Conservation (phyloP, 2,329 filamentous ascomycete genomes). For the Ophioceras dolichostomum region DNA sequence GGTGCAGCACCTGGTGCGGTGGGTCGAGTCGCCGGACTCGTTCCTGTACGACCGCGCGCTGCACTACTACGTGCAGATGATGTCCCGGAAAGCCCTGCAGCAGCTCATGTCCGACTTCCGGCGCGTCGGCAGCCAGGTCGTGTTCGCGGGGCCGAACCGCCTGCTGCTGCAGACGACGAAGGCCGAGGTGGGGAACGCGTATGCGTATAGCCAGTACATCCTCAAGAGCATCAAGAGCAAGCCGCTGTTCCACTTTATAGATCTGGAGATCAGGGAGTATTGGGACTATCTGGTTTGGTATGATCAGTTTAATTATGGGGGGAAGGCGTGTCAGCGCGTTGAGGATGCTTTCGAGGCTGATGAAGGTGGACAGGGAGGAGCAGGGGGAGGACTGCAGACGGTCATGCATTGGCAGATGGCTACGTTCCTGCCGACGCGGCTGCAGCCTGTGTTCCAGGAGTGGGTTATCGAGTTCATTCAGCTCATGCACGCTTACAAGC, state of each 20-base stretch:
- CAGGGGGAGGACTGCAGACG: constrained; percentile 49
- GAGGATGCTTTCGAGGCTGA: constrained; percentile 58
- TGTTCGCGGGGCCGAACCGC: constrained; percentile 87
- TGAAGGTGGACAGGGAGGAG: constrained; percentile 2
- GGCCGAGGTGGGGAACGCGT: constrained; percentile 90
- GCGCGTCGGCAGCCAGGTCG: constrained; percentile 83
- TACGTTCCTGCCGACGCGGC: constrained; percentile 67
- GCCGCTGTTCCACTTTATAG: constrained; percentile 92
- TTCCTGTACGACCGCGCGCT: constrained; percentile 91
- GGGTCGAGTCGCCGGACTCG: constrained; percentile 88
- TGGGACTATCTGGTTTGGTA: constrained; percentile 99
- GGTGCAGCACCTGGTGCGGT: constrained; percentile 92
- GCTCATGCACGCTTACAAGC: constrained; percentile 81
- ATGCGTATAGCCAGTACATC: constrained; percentile 94
- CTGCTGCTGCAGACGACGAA: constrained; percentile 93
- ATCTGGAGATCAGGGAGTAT: constrained; percentile 95
- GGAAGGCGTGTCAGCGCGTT: constrained; percentile 78
- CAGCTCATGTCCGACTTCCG: constrained; percentile 96
- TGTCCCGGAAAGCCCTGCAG: constrained; percentile 93
- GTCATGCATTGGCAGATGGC: constrained; percentile 98
- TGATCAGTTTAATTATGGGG: constrained; percentile 97
- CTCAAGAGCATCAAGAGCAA: constrained; percentile 95
- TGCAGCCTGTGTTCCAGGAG: constrained; percentile 78
- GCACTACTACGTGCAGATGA: constrained; percentile 97
- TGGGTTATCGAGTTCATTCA: constrained; percentile 94